phyloP scores from a whole-genome alignment of 371 early-diverging fungal genomes.

The Dinochytrium kinnereticum region DNA sequence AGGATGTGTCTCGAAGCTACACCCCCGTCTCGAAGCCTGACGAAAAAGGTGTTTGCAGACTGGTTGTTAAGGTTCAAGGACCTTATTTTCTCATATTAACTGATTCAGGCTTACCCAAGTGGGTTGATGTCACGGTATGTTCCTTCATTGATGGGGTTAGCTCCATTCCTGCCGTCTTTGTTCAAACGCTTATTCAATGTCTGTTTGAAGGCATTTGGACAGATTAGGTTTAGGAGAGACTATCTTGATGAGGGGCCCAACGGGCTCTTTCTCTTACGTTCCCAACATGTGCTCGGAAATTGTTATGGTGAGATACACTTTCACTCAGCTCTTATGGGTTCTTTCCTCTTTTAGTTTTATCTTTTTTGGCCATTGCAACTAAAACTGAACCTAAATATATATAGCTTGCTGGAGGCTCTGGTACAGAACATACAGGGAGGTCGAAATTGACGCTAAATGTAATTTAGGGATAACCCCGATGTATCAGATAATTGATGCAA shows the following conservation, averaged over 20 bases:
- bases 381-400: too few species aligned
- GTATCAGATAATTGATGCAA: slow-evolving; percentile 78
- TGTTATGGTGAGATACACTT: slow-evolving; percentile 80
- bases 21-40: slow-evolving; percentile 89
- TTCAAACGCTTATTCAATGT: background rate
- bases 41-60: slow-evolving; percentile 85
- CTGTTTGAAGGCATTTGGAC: slow-evolving; percentile 51
- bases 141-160: too few species aligned
- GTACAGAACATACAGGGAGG: too few species aligned
- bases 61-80: slow-evolving; percentile 82
- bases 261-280: slow-evolving; percentile 88
- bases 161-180: too few species aligned
- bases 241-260: slow-evolving; percentile 88
- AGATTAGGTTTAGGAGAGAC: slow-evolving; percentile 80
- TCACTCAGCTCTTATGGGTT: slow-evolving; percentile 9
- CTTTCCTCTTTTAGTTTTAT: background rate
- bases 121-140: slow-evolving; percentile 80
- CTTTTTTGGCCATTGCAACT: too few species aligned
- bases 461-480: slow-evolving; percentile 93
- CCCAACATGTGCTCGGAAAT: slow-evolving; percentile 80
- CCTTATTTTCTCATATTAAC: background rate
- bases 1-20: slow-evolving; percentile 87
- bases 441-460: too few species aligned
- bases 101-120: slow-evolving; percentile 75
- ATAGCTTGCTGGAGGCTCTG: slow-evolving; percentile 53